A percentile compares a stretch with the other conserved stretches of the same genome.
These are phyloP conservation scores for Penicillium nordicum DNA, from an alignment of 2,329 filamentous ascomycete species.

Conservation along the genomic window DNA sequence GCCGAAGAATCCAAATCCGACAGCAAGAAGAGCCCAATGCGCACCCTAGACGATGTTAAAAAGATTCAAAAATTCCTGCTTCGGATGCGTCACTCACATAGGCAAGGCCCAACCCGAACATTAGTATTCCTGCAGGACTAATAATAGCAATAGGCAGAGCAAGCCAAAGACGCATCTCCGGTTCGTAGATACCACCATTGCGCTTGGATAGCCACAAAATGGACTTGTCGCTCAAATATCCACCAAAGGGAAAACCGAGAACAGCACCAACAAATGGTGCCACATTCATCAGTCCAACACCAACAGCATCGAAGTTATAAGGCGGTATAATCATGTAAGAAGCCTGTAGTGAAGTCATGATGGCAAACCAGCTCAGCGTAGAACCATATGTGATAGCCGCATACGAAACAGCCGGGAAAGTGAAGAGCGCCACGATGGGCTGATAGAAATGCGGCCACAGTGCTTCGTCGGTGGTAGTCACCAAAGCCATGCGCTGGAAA, in stretches of 20 bases:
- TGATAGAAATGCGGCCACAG: conserved; percentile 26
- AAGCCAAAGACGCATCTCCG: conserved; percentile 44
- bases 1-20: conserved; percentile 24
- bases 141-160: conserved; percentile 27
- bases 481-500: conserved; percentile 41
- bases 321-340: conserved; percentile 38
- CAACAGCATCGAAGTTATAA: conserved; percentile 39
- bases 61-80: accelerated
- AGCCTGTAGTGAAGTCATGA: conserved; percentile 39
- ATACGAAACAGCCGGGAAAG: conserved; percentile 51
- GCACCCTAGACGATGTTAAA: conserved; percentile 12
- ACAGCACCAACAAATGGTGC: conserved; percentile 41
- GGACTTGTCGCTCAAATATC: conserved; percentile 37
- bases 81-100: conserved; percentile 14
- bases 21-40: conserved; percentile 30
- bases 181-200: conserved; percentile 44
- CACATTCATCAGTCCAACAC: conserved; percentile 41
- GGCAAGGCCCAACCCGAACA: conserved; percentile 39
- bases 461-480: conserved; percentile 19
- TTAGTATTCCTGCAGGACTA: conserved; percentile 34
- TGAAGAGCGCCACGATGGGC: conserved; percentile 29
- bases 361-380: conserved; percentile 37
- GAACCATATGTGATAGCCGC: conserved; percentile 40
- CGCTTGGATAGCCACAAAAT: conserved; percentile 38
- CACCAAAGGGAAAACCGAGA: conserved; percentile 35